phyloP scores from a whole-genome alignment of 192 early-diverging fungal species.

The Gigaspora rosea region DNA sequence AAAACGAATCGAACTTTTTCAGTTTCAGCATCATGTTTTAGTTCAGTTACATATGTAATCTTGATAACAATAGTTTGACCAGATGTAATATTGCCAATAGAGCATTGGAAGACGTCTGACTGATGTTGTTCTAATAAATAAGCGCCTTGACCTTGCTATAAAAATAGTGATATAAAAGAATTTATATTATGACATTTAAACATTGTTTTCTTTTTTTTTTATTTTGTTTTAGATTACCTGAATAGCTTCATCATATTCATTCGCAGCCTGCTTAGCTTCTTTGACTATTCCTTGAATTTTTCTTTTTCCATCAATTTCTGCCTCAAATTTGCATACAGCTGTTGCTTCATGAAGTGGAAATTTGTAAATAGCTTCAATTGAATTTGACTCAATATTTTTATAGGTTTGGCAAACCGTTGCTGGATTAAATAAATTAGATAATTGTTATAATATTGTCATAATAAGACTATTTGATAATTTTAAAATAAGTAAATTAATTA shows the following conservation, averaged over 20 bases:
- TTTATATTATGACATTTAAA: not conserved
- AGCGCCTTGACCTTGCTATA: not conserved
- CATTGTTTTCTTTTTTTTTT: not conserved
- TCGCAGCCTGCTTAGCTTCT: constrained; percentile 18
- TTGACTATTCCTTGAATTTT: constrained; percentile 23
- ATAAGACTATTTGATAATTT: not conserved
- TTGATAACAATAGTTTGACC: constrained; percentile 37
- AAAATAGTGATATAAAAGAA: not conserved
- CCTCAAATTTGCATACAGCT: constrained; percentile 26
- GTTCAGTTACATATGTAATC: constrained; percentile 52
- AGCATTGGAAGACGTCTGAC: constrained; percentile 49
- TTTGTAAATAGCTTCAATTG: constrained; percentile 20
- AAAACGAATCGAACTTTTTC: constrained; percentile 26
- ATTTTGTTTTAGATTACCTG: not conserved
- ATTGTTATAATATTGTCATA: not conserved
- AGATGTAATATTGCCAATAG: constrained; percentile 52
- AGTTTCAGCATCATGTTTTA: constrained; percentile 48
- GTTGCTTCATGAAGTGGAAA: constrained; percentile 21
- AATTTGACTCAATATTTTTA: not conserved
- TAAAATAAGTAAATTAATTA: not conserved
- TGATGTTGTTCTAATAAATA: constrained; percentile 22
- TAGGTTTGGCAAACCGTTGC: too few relatives aligned
- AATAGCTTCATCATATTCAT: not conserved
- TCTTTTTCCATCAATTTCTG: constrained; percentile 12
- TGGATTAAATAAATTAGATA: constrained; percentile 18